Evolutionary conservation across 352 stramenopile genomes (phyloP), one percentile per base, ranked within the genome.

Genomic region (Pythium rishiriense): DNA sequence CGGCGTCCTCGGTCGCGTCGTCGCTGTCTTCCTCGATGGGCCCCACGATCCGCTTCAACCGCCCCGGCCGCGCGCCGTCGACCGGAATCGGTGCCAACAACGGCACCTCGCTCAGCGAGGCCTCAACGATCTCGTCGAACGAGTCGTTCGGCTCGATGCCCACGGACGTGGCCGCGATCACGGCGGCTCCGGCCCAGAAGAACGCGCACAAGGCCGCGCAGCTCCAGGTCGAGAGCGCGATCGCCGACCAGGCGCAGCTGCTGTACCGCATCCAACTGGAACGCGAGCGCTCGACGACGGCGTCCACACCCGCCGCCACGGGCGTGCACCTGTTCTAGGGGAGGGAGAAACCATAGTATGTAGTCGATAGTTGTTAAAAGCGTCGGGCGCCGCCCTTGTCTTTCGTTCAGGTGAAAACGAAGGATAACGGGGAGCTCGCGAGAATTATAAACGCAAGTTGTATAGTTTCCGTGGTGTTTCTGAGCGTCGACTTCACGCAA

Each of bases 211-310:
- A 62, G 42, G 47, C 63, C 6, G 70, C 69, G 41, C 74, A 86
- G 19, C 58, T 68, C 17, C 70, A 85, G 49, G 77, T 87, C 5
- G 73, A 87, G 62, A 77, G 67, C 51, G 77, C 81, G 10, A 72
- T 90, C 39, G 81, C 76, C 9, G 74, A 81, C 59, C 76, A 90
- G 58, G 76, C 75, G 39, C 66, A 76, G 59, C 56, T 90, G 10
- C 67, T 90, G 1, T 75, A 75, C 31, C 70, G 58, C 11, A 72
- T 88, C 54, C 64, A 81, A 43, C 72, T 73, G 31, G 73, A 85
- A 35, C 74, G 66, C 33, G 69, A 78, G n/a, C 68, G 70, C 28
- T 31, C 25, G 29, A 35, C 58, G 9, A 14, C 47, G 25, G 41
- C 11, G 1, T 28, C 31, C 15, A 29, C n/a, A 0, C 8, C 12